A percentile compares a stretch with the other conserved stretches of the same genome.
Evolutionary conservation across 768 basidiomycete genomes (phyloP).

Genomic region (Scleroderma bovista): DNA sequence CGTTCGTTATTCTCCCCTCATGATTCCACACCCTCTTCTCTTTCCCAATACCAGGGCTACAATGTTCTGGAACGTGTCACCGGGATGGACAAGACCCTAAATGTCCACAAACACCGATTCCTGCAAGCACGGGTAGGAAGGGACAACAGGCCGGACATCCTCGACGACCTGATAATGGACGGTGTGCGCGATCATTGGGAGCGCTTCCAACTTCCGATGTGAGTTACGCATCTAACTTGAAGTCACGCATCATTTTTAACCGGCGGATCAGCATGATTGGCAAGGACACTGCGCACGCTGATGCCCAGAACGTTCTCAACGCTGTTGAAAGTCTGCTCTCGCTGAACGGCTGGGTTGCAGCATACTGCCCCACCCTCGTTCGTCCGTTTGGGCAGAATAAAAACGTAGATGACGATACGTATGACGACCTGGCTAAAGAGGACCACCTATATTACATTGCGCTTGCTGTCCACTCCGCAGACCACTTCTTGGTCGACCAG

Average conservation of each 20-base stretch:
- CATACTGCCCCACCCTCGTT: constrained; percentile 85
- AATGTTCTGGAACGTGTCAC: constrained; percentile 63
- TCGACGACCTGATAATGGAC: constrained; percentile 66
- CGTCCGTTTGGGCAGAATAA: constrained; percentile 95
- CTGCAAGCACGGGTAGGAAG: constrained; percentile 85
- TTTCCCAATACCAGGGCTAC: constrained; percentile 47
- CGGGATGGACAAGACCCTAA: constrained; percentile 69
- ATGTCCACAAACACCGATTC: constrained; percentile 85
- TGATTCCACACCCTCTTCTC: constrained; percentile 9
- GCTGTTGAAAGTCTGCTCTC: constrained; percentile 93
- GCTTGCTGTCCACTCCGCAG: constrained; percentile 94
- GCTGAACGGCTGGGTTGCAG: constrained; percentile 97
- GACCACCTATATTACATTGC: constrained; percentile 92
- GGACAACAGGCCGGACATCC: constrained; percentile 77
- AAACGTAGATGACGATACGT: constrained; percentile 62
- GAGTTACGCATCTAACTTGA: constrained; percentile 25
- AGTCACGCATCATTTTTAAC: neutral
- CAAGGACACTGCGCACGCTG: constrained; percentile 81
- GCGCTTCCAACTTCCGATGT: constrained; percentile 89
- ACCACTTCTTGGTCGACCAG: constrained; percentile 98
- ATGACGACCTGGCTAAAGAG: constrained; percentile 80
- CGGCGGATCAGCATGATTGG: constrained; percentile 55
- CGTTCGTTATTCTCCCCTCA: constrained; percentile 17
- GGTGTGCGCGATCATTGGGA: constrained; percentile 90
- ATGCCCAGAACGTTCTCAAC: constrained; percentile 82